Base-by-base conservation (phyloP, 768 basidiomycete species). In the Sporobolomyces phaffii region DNA sequence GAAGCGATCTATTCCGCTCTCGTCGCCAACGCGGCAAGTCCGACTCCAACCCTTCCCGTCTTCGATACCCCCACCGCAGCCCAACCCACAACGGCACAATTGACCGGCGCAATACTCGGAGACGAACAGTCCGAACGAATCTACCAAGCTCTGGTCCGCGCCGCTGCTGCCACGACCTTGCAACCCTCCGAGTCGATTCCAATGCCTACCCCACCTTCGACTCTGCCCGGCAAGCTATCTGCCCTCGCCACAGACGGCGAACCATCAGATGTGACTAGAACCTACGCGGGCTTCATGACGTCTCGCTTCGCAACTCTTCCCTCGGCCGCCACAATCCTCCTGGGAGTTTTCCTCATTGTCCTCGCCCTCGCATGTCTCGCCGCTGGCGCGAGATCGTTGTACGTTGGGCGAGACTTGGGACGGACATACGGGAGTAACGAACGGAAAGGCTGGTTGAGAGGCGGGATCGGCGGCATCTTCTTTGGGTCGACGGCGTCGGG, bases 211-310 rank as follows among this genome's bases (percentile, higher is more conserved):
- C 44, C 24, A n/a, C 44, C 44, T 8, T 47, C 45, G 20, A 10
- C 31, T 28, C 29, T 33, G 17, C 40, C 54, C 28, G 33, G 20
- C 33, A 59, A 64, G 22, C 33, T 56, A 14, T n/a, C 52, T 9
- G 22, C 22, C 26, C 40, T 64, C 50, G 64, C 26, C 10, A 22
- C 15, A 5, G 18, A 7, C 15, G 33, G 9, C 24, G 28, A 54
- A 9, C 31, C 11, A 2, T n/a, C n/a, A n/a, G n/a, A n/a, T n/a
- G n/a, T n/a, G n/a, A n/a, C n/a, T n/a, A n/a, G n/a, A n/a, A n/a
- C n/a, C n/a, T n/a, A n/a, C n/a, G n/a, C n/a, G n/a, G 68, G 68
- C 2, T 65, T 69, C 64, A 36, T 69, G 26, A 61, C 64, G 3
- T 45, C 49, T 31, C 60, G 68, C 22, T 54, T 70, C 5, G n/a